phyloP scores from a whole-genome alignment of 2,329 filamentous ascomycete species.

The Cercospora citrullina region DNA sequence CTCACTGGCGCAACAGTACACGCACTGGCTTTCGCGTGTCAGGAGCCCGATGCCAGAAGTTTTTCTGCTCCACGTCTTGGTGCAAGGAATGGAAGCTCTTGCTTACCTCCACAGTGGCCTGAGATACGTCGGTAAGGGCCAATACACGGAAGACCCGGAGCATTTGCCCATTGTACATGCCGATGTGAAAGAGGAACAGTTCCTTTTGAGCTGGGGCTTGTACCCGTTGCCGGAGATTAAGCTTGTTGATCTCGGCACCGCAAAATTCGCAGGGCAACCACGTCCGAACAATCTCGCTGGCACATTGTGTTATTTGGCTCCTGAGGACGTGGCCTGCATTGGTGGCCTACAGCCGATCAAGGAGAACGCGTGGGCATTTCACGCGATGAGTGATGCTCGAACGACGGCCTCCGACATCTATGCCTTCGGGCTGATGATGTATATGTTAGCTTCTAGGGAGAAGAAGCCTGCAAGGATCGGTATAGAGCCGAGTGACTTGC shows the following conservation, averaged over 20 bases:
- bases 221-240: constrained; percentile 10
- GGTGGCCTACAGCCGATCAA: not conserved
- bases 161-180: constrained; percentile 22
- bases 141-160: constrained; percentile 9
- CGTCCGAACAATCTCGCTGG: not conserved
- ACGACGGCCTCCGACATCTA: constrained; percentile 23
- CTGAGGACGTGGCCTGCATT: not conserved
- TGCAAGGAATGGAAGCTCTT: constrained; percentile 21
- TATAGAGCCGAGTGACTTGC: constrained; percentile 2
- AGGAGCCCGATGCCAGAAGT: constrained; percentile 17
- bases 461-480: constrained; percentile 1
- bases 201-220: constrained; percentile 21
- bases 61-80: constrained; percentile 25
- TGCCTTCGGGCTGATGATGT: constrained; percentile 27
- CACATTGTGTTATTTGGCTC: not conserved
- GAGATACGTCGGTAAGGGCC: constrained; percentile 11
- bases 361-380: not conserved
- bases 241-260: constrained; percentile 24
- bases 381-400: constrained; percentile 4
- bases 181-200: constrained; percentile 26
- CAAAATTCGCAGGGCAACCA: not conserved
- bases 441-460: constrained; percentile 16
- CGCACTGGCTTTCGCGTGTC: not conserved
- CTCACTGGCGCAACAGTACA: constrained; percentile 16
- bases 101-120: constrained; percentile 25